phyloP scores from a whole-genome alignment of 2,329 filamentous ascomycete species.

The Monosporascus ibericus region DNA sequence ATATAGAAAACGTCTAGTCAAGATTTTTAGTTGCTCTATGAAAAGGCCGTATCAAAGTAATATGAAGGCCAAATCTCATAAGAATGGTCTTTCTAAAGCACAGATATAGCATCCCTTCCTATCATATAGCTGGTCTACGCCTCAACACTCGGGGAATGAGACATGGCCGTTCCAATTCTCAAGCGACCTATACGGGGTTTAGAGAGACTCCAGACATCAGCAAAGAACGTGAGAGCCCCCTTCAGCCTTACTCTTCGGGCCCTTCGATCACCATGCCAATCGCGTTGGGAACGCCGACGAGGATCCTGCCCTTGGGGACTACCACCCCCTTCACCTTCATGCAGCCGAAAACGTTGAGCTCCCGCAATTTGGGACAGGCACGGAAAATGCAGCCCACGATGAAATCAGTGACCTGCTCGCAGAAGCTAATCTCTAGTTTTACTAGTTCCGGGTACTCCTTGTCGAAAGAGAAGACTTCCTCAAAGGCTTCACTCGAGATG shows the following conservation, averaged over 20 bases:
- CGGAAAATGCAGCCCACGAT: constrained; percentile 59
- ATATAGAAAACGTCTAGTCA: too few species aligned
- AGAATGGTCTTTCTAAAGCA: too few species aligned
- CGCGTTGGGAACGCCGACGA: constrained; percentile 37
- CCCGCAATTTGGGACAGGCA: constrained; percentile 53
- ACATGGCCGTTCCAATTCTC: not conserved
- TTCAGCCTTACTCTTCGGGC: constrained; percentile 16
- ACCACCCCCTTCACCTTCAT: constrained; percentile 44
- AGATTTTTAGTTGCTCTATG: too few species aligned
- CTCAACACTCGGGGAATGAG: too few species aligned
- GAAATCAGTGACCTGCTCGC: constrained; percentile 59
- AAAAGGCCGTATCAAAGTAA: too few species aligned
- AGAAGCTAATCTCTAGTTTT: constrained; percentile 74
- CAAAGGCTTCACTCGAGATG: constrained; percentile 66
- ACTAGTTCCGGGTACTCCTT: constrained; percentile 61
- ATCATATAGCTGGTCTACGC: too few species aligned
- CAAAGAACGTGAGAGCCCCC: not conserved
- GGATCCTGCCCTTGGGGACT: constrained; percentile 34
- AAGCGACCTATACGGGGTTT: not conserved
- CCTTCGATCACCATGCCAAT: constrained; percentile 37
- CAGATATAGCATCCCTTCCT: too few species aligned
- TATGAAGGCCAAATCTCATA: too few species aligned
- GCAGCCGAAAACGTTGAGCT: constrained; percentile 59
- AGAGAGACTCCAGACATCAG: not conserved
- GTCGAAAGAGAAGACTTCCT: constrained; percentile 60